These are phyloP conservation scores for Gynochthodes officinalis DNA, from an alignment of 257 asterid genomes.

Conservation along the genomic window DNA sequence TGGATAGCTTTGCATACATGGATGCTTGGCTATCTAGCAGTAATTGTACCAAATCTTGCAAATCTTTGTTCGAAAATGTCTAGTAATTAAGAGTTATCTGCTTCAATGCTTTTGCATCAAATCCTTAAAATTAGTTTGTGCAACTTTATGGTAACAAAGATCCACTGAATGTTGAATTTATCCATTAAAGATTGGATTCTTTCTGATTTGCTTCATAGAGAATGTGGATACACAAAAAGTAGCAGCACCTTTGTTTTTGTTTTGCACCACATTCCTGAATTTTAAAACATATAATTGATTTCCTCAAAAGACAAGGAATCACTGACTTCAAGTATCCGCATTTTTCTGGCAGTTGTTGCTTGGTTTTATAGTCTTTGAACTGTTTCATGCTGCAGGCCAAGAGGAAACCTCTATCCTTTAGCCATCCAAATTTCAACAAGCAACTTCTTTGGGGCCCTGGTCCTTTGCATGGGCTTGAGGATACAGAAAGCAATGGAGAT, in stretches of 20 bases:
- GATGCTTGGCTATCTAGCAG: too few relatives aligned
- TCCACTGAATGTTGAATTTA: too few relatives aligned
- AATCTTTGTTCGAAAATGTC: too few relatives aligned
- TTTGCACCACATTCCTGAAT: background rate
- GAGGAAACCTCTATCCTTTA: slow-evolving; percentile 59
- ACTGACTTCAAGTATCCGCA: background rate
- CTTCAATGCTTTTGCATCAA: too few relatives aligned
- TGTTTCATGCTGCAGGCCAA: slow-evolving; percentile 56
- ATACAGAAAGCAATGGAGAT: slow-evolving; percentile 31
- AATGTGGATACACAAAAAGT: background rate
- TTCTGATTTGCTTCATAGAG: background rate
- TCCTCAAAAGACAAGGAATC: background rate
- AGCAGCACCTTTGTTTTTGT: background rate
- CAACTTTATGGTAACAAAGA: too few relatives aligned
- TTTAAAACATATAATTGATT: background rate
- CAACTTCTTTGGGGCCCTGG: slow-evolving; percentile 57
- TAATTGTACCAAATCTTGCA: too few relatives aligned
- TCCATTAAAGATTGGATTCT: background rate
- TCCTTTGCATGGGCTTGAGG: slow-evolving; percentile 44
- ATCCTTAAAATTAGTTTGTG: too few relatives aligned
- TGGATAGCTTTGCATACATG: too few relatives aligned
- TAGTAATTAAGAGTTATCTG: too few relatives aligned
- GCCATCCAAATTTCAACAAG: slow-evolving; percentile 43
- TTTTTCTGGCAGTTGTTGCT: background rate
- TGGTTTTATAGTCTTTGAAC: background rate